Percentiles rank a stretch among this genome's conserved stretches.
Conservation (phyloP, 495 filamentous ascomycete genomes). For the Hyaloscypha variabilis region DNA sequence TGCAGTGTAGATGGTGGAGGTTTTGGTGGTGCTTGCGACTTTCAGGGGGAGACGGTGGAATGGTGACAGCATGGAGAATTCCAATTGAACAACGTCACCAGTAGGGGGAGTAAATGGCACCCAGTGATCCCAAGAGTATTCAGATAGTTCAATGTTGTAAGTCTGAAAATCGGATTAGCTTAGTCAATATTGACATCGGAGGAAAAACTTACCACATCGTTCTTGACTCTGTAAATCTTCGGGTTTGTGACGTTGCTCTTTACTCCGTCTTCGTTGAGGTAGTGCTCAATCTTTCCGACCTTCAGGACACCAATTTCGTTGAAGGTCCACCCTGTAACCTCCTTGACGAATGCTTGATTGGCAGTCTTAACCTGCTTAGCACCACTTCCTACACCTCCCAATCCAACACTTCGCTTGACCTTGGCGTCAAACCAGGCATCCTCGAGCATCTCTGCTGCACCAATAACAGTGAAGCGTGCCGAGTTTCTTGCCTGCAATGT, state of each 20-base stretch:
- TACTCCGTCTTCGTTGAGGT: slow-evolving; percentile 59
- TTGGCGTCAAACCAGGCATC: slow-evolving; percentile 88
- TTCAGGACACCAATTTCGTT: slow-evolving; percentile 89
- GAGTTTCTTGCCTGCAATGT: slow-evolving; percentile 90
- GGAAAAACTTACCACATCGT: slow-evolving; percentile 77
- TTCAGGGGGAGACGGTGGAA: slow-evolving; percentile 88
- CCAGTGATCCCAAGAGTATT: slow-evolving; percentile 72
- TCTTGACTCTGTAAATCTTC: slow-evolving; percentile 93
- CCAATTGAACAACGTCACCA: slow-evolving; percentile 80
- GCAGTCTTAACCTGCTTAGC: slow-evolving; percentile 62
- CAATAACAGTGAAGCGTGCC: slow-evolving; percentile 85
- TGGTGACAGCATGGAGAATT: slow-evolving; percentile 98
- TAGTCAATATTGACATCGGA: background rate
- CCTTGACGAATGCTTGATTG: slow-evolving; percentile 85
- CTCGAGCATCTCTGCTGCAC: slow-evolving; percentile 82
- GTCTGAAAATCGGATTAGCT: slow-evolving; percentile 52
- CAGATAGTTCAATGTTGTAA: slow-evolving; percentile 86
- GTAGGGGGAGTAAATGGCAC: slow-evolving; percentile 70
- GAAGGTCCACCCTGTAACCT: slow-evolving; percentile 88
- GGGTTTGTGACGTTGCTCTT: slow-evolving; percentile 70
- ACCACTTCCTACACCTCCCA: slow-evolving; percentile 38
- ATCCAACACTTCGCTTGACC: slow-evolving; percentile 61
- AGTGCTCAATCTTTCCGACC: slow-evolving; percentile 82
- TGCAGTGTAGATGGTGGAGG: slow-evolving; percentile 72
- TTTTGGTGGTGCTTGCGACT: slow-evolving; percentile 51